These are phyloP conservation scores for Amaranthus tricolor DNA, from an alignment of 179 eudicot species.

Conservation along the genomic window DNA sequence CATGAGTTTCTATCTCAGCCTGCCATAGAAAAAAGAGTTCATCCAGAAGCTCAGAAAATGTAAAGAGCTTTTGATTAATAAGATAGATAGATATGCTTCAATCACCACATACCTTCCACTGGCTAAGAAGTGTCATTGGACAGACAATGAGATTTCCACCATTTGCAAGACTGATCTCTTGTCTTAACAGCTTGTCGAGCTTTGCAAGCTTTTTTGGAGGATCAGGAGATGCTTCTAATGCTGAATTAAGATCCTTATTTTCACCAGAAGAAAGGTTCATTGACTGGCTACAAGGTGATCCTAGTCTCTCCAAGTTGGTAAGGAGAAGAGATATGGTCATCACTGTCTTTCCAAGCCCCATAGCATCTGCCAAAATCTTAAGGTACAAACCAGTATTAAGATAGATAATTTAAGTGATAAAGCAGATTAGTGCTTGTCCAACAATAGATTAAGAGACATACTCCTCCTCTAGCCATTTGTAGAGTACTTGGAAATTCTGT, in stretches of 20 bases:
- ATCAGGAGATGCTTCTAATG: constrained; percentile 47
- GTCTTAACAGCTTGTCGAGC: constrained; percentile 51
- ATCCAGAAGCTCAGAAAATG: background rate
- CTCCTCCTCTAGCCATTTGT: constrained; percentile 98
- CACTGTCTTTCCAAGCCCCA: constrained; percentile 99
- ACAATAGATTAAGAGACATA: constrained; percentile 33
- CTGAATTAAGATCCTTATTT: constrained; percentile 34
- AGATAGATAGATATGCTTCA: background rate
- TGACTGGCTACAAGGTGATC: constrained; percentile 40
- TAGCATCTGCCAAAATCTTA: constrained; percentile 97
- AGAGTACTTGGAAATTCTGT: constrained; percentile 91
- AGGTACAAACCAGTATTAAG: constrained; percentile 17
- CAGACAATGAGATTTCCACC: constrained; percentile 93
- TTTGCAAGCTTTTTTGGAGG: constrained; percentile 47
- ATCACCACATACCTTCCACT: constrained; percentile 76
- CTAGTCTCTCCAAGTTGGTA: constrained; percentile 67
- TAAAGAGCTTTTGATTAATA: background rate
- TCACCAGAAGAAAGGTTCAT: constrained; percentile 38
- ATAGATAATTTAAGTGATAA: constrained; percentile 16
- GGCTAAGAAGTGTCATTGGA: constrained; percentile 95
- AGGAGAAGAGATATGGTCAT: constrained; percentile 95
- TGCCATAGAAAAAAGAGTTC: constrained; percentile 32
- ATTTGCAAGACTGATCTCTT: constrained; percentile 34
- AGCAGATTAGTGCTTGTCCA: background rate
- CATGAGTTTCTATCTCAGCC: constrained; percentile 94